Conservation (phyloP, 495 filamentous ascomycete genomes). For the Gamarada debralockiae region DNA sequence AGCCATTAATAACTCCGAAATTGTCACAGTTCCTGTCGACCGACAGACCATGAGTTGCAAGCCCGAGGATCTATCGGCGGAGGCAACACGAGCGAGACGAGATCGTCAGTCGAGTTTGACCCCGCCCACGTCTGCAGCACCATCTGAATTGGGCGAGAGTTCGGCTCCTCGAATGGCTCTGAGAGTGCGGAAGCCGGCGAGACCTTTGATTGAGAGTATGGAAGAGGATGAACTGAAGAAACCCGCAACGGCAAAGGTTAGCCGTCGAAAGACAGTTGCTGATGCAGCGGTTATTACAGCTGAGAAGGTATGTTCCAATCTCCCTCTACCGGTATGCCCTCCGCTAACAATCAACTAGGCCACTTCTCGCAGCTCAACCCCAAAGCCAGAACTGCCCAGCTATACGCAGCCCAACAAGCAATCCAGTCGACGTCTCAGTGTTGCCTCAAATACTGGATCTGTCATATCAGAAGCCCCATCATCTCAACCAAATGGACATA, state of each 20-base stretch:
- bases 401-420: constrained; percentile 23
- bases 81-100: constrained; percentile 54
- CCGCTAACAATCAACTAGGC: no score
- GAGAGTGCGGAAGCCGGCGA: constrained; percentile 61
- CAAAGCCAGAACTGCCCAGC: constrained; percentile 30
- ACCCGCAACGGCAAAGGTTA: constrained; percentile 37
- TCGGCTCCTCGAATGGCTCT: constrained; percentile 62
- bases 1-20: no score
- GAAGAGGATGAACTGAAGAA: constrained; percentile 53
- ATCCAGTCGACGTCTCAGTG: constrained; percentile 34
- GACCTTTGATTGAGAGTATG: constrained; percentile 34
- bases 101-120: constrained; percentile 55
- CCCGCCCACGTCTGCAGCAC: constrained; percentile 27
- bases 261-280: constrained; percentile 64
- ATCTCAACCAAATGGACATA: constrained; percentile 11
- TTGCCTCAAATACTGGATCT: constrained; percentile 33
- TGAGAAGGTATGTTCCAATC: constrained; percentile 40
- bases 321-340: no score
- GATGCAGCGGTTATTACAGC: constrained; percentile 42
- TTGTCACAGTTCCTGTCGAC: constrained; percentile 67
- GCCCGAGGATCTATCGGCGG: constrained; percentile 69
- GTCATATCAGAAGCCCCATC: constrained; percentile 23
- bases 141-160: constrained; percentile 29
- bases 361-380: constrained; percentile 28
- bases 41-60: constrained; percentile 69